A percentile compares a stretch with the other conserved stretches of the same genome.
These are phyloP conservation scores for Rhodotorula diobovata DNA, from an alignment of 768 basidiomycete species.

Conservation along the genomic window DNA sequence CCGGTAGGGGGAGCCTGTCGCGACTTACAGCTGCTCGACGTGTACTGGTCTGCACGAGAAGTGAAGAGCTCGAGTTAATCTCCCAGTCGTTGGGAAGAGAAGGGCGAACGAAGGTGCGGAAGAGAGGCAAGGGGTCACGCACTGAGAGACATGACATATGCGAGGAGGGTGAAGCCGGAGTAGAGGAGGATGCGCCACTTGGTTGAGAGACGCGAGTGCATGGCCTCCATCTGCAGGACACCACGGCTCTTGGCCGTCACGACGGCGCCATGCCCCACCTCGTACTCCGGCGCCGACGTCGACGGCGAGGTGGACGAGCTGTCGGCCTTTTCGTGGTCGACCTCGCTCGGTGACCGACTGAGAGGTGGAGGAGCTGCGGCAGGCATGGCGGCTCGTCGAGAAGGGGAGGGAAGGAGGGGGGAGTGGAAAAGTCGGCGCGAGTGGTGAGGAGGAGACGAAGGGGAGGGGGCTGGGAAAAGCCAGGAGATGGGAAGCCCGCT, in stretches of 20 bases:
- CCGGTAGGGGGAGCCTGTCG: no score
- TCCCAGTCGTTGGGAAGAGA: rapidly evolving
- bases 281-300: not conserved
- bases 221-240: constrained; percentile 45
- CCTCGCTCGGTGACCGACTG: not conserved
- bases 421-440: not conserved
- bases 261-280: not conserved
- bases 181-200: constrained; percentile 43
- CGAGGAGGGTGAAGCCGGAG: constrained; percentile 42
- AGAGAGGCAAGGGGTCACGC: not conserved
- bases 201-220: constrained; percentile 36
- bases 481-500: not conserved
- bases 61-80: no score
- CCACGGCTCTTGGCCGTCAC: constrained; percentile 41
- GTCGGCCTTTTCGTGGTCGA: constrained; percentile 16
- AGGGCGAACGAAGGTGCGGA: no score
- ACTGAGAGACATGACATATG: constrained; percentile 46
- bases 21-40: constrained; percentile 39
- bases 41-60: constrained; percentile 27
- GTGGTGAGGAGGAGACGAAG: not conserved
- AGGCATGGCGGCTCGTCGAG: not conserved
- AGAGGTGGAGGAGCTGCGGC: constrained; percentile 8
- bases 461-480: not conserved
- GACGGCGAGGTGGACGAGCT: not conserved
- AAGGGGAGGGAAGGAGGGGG: not conserved